A percentile compares a stretch with the other conserved stretches of the same genome.
phyloP scores from a whole-genome alignment of 176 grass and related monocot genomes.

The Luzula sylvatica region DNA sequence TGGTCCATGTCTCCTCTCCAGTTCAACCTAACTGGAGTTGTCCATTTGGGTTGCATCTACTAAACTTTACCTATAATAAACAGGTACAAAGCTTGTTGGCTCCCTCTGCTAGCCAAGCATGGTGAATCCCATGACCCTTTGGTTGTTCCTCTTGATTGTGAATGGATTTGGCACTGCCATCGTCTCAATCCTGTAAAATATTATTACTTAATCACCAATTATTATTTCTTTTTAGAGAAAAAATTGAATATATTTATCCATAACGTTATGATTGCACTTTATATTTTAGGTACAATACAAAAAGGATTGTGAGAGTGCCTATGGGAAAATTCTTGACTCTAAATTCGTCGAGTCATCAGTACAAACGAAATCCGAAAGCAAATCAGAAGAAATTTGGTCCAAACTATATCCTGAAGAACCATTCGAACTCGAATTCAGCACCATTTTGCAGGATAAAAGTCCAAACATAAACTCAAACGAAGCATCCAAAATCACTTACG shows the following conservation, averaged over 20 bases:
- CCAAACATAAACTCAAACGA: constrained; percentile 10
- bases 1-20: too few relatives aligned
- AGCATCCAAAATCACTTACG: constrained; percentile 51
- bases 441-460: not conserved
- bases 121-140: constrained; percentile 31
- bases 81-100: constrained; percentile 89
- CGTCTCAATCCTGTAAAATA: constrained; percentile 64
- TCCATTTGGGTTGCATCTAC: too few relatives aligned
- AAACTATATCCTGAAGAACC: constrained; percentile 60
- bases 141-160: constrained; percentile 63
- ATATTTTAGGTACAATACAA: constrained; percentile 45
- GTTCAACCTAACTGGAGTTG: too few relatives aligned
- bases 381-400: constrained; percentile 45
- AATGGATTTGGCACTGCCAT: constrained; percentile 96
- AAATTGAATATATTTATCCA: not conserved
- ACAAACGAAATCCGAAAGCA: constrained; percentile 23
- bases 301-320: constrained; percentile 64
- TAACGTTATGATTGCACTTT: not conserved
- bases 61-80: too few relatives aligned
- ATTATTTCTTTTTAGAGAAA: not conserved
- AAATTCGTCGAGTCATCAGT: constrained; percentile 46
- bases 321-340: constrained; percentile 46
- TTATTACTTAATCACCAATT: not conserved
- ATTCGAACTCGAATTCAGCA: constrained; percentile 35
- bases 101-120: constrained; percentile 70